These are phyloP conservation scores for Russula emetica DNA, from an alignment of 768 basidiomycete genomes.

Conservation along the genomic window DNA sequence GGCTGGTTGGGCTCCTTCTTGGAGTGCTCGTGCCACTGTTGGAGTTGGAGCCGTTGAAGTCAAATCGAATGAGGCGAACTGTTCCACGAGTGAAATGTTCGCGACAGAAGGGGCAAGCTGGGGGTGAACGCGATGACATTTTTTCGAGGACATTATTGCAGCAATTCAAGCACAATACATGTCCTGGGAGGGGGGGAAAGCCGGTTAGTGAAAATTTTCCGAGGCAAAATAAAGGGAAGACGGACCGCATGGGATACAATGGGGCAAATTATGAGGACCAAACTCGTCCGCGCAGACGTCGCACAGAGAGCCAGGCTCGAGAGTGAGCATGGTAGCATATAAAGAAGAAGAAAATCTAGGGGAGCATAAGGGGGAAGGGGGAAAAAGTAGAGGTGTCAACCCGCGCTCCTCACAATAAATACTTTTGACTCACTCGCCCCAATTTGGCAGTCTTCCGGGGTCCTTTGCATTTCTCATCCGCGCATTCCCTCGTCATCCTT, in stretches of 20 bases:
- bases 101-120: constrained; percentile 82
- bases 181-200: constrained; percentile 46
- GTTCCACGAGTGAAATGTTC: constrained; percentile 63
- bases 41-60: constrained; percentile 48
- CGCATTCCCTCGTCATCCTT: not conserved
- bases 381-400: constrained; percentile 12
- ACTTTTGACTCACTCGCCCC: constrained; percentile 13
- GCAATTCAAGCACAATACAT: constrained; percentile 74
- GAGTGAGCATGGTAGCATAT: constrained; percentile 61
- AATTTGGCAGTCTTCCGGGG: constrained; percentile 24
- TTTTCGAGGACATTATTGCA: constrained; percentile 80
- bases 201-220: constrained; percentile 31
- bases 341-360: constrained; percentile 26
- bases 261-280: constrained; percentile 66
- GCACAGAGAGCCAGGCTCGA: constrained; percentile 77
- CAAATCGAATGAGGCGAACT: constrained; percentile 74
- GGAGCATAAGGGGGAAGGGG: constrained; percentile 21
- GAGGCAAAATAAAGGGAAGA: constrained; percentile 30
- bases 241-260: constrained; percentile 79
- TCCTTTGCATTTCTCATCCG: constrained; percentile 18
- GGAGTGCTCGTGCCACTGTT: constrained; percentile 67
- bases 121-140: constrained; percentile 62
- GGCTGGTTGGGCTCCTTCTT: constrained; percentile 46
- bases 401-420: constrained; percentile 18
- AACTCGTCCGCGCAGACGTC: constrained; percentile 89